These are phyloP conservation scores for Trichophyton mentagrophytes DNA, from an alignment of 2,329 filamentous ascomycete species.

Conservation along the genomic window DNA sequence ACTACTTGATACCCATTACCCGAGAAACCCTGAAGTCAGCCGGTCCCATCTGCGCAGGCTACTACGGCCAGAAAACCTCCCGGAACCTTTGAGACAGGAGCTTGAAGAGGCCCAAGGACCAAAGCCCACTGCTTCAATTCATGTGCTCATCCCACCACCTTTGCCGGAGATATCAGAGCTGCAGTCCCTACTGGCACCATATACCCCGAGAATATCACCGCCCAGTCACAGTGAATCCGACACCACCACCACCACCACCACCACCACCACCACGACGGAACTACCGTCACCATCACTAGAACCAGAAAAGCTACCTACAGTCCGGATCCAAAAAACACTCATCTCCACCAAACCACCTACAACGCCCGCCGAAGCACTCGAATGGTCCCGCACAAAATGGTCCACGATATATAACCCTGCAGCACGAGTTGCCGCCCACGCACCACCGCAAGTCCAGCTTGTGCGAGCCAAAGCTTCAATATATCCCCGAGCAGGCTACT, in stretches of 20 bases:
- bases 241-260: not conserved
- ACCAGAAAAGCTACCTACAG: constrained; percentile 5
- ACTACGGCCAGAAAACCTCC: constrained; percentile 25
- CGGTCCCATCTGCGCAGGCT: constrained; percentile 32
- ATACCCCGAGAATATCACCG: constrained; percentile 16
- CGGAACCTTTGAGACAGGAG: constrained; percentile 17
- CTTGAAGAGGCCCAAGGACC: not conserved
- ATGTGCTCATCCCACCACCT: constrained; percentile 31
- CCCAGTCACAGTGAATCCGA: constrained; percentile 5
- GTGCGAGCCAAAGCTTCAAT: constrained; percentile 24
- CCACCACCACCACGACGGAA: not conserved
- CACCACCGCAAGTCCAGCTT: constrained; percentile 30
- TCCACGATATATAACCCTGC: constrained; percentile 35
- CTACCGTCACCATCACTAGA: not conserved
- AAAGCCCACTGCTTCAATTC: constrained; percentile 21
- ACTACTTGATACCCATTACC: constrained; percentile 30
- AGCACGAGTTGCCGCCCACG: constrained; percentile 30
- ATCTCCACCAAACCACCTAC: constrained; percentile 32
- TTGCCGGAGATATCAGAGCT: constrained; percentile 26
- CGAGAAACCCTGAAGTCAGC: constrained; percentile 22
- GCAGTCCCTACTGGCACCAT: constrained; percentile 26
- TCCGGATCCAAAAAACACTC: constrained; percentile 22
- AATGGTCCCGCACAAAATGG: constrained; percentile 32
- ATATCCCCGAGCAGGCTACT: constrained; percentile 26
- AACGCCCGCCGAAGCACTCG: constrained; percentile 28